These are phyloP conservation scores for Fusarium albosuccineum DNA, from an alignment of 2,329 filamentous ascomycete genomes.

Conservation along the genomic window DNA sequence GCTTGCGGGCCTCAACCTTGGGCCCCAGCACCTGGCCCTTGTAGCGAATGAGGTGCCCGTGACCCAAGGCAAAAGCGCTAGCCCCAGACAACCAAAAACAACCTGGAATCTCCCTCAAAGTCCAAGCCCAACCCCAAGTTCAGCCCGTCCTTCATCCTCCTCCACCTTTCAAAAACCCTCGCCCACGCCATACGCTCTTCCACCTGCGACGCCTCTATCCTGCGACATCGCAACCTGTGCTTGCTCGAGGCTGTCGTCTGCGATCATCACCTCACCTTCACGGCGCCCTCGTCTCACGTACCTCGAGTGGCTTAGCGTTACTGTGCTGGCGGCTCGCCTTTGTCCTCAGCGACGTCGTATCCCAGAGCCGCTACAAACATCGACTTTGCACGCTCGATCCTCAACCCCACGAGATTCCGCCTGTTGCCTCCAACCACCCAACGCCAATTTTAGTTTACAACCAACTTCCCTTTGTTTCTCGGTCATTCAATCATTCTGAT, in stretches of 20 bases:
- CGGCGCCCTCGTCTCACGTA: neutral
- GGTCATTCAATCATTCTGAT: slow-evolving; percentile 9
- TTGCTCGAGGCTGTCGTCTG: too few species aligned
- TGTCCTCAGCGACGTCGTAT: neutral
- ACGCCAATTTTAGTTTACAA: slow-evolving; percentile 6
- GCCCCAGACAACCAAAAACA: slow-evolving; percentile 40
- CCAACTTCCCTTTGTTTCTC: neutral
- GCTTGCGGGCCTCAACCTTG: slow-evolving; percentile 20
- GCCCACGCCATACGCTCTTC: slow-evolving; percentile 6
- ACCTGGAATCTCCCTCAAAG: slow-evolving; percentile 30
- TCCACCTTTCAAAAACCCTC: slow-evolving; percentile 30
- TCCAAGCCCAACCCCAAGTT: slow-evolving; percentile 35
- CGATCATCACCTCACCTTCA: neutral
- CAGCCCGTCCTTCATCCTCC: slow-evolving; percentile 30
- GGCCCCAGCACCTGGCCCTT: slow-evolving; percentile 12
- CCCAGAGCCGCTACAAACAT: slow-evolving; percentile 1
- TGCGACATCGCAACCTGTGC: neutral
- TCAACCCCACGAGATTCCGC: slow-evolving; percentile 11
- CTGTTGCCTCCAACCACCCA: slow-evolving; percentile 10
- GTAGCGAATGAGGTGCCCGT: slow-evolving; percentile 38
- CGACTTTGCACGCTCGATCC: slow-evolving; percentile 4
- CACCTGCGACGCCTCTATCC: neutral
- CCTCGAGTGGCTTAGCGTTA: neutral
- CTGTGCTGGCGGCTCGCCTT: slow-evolving; percentile 1
- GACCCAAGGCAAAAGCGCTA: slow-evolving; percentile 36